Base-by-base conservation (phyloP, 192 early-diverging fungal genomes). In the Backusella tarrabulga region DNA sequence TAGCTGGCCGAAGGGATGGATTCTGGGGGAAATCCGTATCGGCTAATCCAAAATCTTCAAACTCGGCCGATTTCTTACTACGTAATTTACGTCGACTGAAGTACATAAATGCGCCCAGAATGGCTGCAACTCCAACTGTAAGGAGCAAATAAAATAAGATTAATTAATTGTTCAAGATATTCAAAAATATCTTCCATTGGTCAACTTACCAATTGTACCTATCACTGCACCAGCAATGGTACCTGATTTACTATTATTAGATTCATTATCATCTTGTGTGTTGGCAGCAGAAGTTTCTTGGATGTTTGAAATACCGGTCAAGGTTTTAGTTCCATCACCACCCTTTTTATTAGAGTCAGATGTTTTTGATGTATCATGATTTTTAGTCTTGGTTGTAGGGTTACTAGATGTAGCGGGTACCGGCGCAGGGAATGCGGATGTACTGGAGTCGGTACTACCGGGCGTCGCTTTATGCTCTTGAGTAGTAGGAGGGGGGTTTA, bases 11-110 rank as follows among this genome's bases (percentile, higher is more conserved):
- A 34, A 52, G 78, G n/a, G 78, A 71, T 32, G 23, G 7, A 63
- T 26, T 66, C 66, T 74, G 73, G 66, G 76, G 74, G 70, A 78
- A 78, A 76, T 82, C 77, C 35, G 21, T 46, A 21, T 81, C 80
- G 26, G 76, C 80, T 42, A 82, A 68, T 23, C 80, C 80, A 78
- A 76, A 82, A 32, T 78, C 80, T 36, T 82, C 80, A 78, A 78
- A 82, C 67, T 82, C 74, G 19, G 56, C 63, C 17, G 72, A 40
- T 29, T 79, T 68, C 3, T 68, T 67, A 4, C 23, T 23, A 42
- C 77, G 73, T 56, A 74, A 70, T 66, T 77, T 77, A 9, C 71
- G 77, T 38, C 80, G 68, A 52, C 78, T 82, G 9, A 82, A 40
- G 63, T 54, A 78, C 7, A 74, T 76, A 11, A 81, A 50, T 50